phyloP scores from a whole-genome alignment of 139 green algal species.

The Gonium pectorale region DNA sequence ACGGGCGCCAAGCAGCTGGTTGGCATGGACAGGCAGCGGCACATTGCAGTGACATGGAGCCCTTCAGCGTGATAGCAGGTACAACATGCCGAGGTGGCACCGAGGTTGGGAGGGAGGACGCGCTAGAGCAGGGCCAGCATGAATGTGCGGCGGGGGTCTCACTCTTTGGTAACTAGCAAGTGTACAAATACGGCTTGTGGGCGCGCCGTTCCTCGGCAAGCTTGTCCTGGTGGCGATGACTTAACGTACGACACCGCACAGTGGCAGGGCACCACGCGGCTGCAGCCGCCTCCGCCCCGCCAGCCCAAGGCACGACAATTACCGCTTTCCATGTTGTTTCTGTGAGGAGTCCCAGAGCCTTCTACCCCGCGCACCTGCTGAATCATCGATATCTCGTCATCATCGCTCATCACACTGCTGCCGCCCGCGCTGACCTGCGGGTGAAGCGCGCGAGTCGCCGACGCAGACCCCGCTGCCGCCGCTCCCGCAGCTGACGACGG shows the following conservation, averaged over 20 bases:
- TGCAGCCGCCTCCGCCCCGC: neutral
- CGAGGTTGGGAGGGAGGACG: too few species aligned
- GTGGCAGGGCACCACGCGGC: too few species aligned
- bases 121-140: too few species aligned
- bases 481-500: neutral
- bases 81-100: too few species aligned
- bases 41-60: neutral
- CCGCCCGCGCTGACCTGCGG: constrained; percentile 10
- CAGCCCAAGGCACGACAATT: too few species aligned
- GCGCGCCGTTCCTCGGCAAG: neutral
- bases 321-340: too few species aligned
- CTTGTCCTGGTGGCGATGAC: neutral
- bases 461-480: neutral
- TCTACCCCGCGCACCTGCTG: constrained; percentile 10
- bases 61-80: neutral
- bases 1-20: too few species aligned
- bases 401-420: constrained; percentile 28
- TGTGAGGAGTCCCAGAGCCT: neutral
- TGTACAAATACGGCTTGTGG: too few species aligned
- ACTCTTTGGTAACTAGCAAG: too few species aligned
- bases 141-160: too few species aligned
- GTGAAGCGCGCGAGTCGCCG: neutral
- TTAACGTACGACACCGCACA: neutral
- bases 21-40: neutral
- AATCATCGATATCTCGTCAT: constrained; percentile 57